A percentile compares a stretch with the other conserved stretches of the same genome.
These are phyloP conservation scores for Leccinum griseonigrum DNA, from an alignment of 1,284 basidiomycete genomes.

Conservation along the genomic window DNA sequence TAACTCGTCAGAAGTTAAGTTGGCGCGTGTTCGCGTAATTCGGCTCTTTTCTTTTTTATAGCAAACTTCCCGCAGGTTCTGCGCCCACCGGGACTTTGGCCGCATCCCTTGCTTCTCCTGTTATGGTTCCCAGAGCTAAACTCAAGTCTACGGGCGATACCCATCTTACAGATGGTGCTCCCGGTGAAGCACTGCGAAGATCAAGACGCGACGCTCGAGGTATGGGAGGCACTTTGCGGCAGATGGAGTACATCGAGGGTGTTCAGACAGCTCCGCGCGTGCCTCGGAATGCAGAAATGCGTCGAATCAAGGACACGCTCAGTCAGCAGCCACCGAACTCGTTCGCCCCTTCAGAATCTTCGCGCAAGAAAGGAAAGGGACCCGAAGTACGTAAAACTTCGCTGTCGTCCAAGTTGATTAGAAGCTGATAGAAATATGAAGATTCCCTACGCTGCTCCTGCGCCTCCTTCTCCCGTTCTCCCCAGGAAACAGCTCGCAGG, in stretches of 20 bases:
- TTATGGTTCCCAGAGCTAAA: neutral
- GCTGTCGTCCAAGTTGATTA: too few relatives aligned
- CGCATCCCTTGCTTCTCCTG: neutral
- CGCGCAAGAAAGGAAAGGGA: neutral
- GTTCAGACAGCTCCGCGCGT: neutral
- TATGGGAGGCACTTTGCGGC: neutral
- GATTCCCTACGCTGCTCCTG: neutral
- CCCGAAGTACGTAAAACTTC: neutral
- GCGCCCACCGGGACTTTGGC: too few relatives aligned
- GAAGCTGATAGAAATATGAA: neutral
- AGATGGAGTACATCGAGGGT: neutral
- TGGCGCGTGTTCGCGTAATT: too few relatives aligned
- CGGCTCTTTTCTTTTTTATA: too few relatives aligned
- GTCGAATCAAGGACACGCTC: neutral
- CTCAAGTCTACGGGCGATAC: neutral
- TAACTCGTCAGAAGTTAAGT: too few relatives aligned
- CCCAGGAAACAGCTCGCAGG: neutral
- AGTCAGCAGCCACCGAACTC: neutral
- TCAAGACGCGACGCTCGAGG: neutral
- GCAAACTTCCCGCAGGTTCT: too few relatives aligned
- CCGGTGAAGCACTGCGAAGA: neutral
- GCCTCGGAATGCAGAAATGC: neutral
- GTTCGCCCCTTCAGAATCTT: neutral
- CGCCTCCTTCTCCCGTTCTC: neutral
- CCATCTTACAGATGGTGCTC: neutral